Conservation (phyloP, 495 filamentous ascomycete genomes). For the Glonium stellatum region DNA sequence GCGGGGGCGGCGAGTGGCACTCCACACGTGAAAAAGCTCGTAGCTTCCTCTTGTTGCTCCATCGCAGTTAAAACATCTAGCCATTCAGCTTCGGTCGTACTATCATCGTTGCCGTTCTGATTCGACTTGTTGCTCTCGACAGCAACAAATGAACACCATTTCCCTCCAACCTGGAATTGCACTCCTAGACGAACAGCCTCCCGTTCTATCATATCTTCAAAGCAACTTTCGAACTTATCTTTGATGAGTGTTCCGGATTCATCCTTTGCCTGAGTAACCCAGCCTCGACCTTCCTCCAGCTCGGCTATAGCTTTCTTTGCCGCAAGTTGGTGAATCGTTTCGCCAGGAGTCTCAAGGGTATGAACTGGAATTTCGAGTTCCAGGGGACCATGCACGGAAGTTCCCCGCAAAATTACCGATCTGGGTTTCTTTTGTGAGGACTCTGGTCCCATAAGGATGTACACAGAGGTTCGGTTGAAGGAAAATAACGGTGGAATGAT, state of each 20-base stretch:
- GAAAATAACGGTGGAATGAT: constrained; percentile 57
- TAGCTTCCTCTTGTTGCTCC: not conserved
- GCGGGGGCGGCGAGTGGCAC: too few relatives aligned
- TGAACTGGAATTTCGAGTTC: constrained; percentile 57
- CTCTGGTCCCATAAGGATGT: constrained; percentile 52
- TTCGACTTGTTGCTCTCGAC: constrained; percentile 41
- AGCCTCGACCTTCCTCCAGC: constrained; percentile 61
- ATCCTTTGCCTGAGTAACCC: constrained; percentile 50
- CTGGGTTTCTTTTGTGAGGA: constrained; percentile 42
- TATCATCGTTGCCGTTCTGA: constrained; percentile 1
- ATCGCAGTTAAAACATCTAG: constrained; percentile 6
- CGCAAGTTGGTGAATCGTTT: constrained; percentile 64
- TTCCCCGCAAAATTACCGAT: constrained; percentile 51
- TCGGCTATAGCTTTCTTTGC: constrained; percentile 60
- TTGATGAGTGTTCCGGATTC: constrained; percentile 42
- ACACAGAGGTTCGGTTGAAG: constrained; percentile 55
- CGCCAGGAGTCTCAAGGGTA: constrained; percentile 38
- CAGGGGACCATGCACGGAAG: constrained; percentile 48
- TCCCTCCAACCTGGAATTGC: constrained; percentile 57
- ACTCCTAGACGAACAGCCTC: constrained; percentile 59
- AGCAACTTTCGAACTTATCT: constrained; percentile 42
- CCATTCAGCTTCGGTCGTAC: constrained; percentile 14
- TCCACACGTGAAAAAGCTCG: too few relatives aligned
- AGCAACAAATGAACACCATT: constrained; percentile 66
- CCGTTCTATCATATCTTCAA: constrained; percentile 49